Percentiles rank a stretch among this genome's conserved stretches.
phyloP scores from a whole-genome alignment of 1,139 yeast genomes.

The Pneumocystis canis region DNA sequence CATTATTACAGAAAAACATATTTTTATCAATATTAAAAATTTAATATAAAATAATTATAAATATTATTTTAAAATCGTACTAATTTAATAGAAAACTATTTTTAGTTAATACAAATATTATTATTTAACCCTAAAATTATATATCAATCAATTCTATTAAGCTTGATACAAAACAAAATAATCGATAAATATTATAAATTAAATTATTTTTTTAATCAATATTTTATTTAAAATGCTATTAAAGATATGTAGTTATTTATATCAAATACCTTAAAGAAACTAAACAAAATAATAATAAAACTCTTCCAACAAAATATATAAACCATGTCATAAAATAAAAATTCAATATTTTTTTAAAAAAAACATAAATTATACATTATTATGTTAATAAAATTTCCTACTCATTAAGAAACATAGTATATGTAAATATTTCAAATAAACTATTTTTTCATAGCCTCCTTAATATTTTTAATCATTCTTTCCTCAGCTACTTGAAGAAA shows the following conservation, averaged over 20 bases:
- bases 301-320: background rate
- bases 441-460: conserved; percentile 36
- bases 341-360: background rate
- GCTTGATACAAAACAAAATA: background rate
- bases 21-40: too few relatives aligned
- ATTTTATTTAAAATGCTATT: too few relatives aligned
- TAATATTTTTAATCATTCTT: conserved; percentile 48
- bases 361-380: background rate
- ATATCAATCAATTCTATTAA: background rate
- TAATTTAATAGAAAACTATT: too few relatives aligned
- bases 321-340: background rate
- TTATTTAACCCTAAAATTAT: too few relatives aligned
- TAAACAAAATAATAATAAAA: background rate
- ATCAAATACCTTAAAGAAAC: background rate
- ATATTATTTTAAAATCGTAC: too few relatives aligned
- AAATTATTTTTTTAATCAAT: background rate
- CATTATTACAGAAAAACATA: too few relatives aligned
- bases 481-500: conserved; percentile 65
- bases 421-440: background rate
- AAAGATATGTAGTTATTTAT: too few relatives aligned
- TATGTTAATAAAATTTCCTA: background rate
- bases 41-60: too few relatives aligned
- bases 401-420: background rate
- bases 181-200: background rate
- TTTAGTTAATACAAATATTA: too few relatives aligned